Base-by-base conservation (phyloP, 805 yeast genomes). In the Monosporozyma yasuniensis region DNA sequence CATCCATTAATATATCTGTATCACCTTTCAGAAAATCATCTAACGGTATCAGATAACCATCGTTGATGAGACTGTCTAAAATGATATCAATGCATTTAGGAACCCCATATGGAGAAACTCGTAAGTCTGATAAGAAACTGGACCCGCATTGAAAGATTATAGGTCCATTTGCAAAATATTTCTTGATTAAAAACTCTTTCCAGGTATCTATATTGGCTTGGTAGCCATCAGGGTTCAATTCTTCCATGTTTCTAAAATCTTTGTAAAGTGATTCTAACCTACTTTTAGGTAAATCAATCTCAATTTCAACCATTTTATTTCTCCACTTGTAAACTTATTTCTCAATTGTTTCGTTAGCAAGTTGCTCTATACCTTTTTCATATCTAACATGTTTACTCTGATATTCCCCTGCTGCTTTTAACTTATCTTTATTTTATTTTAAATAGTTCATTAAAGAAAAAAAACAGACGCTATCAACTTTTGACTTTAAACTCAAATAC, bases 171-270 rank as follows among this genome's bases (percentile, higher is more conserved):
- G 43, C 8, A n/a, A 59, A 42, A 28, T 52, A 49, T 8, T 48
- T 47, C 3, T 43, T 22, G 4, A 42, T 46, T 8, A 72, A 47
- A 37, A 61, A 62, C 1, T 64, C 56, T 42, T 58, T 63, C 75
- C 75, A 72, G 5, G 70, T 67, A 21, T 59, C 56, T 42, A 71
- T 53, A 49, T 72, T 72, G 8, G 74, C 75, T 35, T 59, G 63
- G 42, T 64, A 72, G 1, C 75, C 75, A n/a, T 72, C 75, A 10
- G 66, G 65, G 51, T 72, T 72, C 19, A 65, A 54, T 18, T 70
- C 70, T 41, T 64, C 57, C 34, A 70, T 55, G 37, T 60, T 61
- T 43, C 69, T 59, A 52, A 70, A 70, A 52, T 70, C 74, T 3
- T 68, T 68, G 52, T 71, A 72, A 1, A 72, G 59, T 4, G 75